A percentile compares a stretch with the other conserved stretches of the same genome.
Evolutionary conservation across 306 rosid genomes (phyloP).

Genomic region (Glycyrrhiza uralensis): DNA sequence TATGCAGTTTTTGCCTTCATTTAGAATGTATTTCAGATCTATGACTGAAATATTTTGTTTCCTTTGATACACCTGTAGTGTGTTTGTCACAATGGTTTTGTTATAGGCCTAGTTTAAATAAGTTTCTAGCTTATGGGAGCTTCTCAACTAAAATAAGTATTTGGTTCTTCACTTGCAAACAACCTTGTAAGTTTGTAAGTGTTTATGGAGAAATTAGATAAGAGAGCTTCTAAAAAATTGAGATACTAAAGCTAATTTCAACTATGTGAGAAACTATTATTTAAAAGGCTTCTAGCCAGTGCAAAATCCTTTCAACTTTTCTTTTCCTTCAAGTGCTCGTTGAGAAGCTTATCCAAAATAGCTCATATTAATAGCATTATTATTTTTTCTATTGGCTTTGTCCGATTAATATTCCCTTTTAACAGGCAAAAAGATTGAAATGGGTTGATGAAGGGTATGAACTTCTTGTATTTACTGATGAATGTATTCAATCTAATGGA

Average conservation of each 20-base stretch:
- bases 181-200: too few relatives aligned
- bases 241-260: not conserved
- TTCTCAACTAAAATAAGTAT: not conserved
- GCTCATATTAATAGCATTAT: not conserved
- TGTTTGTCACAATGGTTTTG: not conserved
- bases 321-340: not conserved
- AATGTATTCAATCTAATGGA: conserved; percentile 28
- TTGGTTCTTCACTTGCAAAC: too few relatives aligned
- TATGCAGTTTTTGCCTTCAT: not conserved
- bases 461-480: conserved; percentile 65
- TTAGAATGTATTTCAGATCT: not conserved
- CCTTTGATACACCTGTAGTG: not conserved
- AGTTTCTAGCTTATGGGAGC: not conserved
- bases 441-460: conserved; percentile 80
- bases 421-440: conserved; percentile 71
- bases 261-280: not conserved
- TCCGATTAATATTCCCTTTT: not conserved
- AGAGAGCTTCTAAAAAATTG: not conserved
- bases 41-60: not conserved
- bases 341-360: not conserved
- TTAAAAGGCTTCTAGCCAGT: not conserved
- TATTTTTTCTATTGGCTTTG: not conserved
- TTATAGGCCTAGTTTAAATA: too few relatives aligned
- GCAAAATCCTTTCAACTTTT: not conserved
- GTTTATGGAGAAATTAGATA: not conserved